A percentile compares a stretch with the other conserved stretches of the same genome.
Conservation (phyloP, 306 rosid species). For the Datisca glomerata region DNA sequence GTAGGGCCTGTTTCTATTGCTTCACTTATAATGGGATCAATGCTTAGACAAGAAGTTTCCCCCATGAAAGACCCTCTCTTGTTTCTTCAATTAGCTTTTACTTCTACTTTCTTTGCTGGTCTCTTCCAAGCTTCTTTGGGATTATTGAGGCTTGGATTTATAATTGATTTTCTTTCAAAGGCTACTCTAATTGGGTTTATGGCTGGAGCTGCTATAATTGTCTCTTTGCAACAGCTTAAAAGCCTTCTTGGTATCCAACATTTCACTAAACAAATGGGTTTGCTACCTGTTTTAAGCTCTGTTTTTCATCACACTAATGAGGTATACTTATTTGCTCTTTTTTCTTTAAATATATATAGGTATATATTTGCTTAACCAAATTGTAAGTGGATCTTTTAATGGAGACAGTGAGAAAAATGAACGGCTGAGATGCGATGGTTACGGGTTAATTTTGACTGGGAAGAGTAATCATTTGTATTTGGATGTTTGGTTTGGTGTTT, state of each 20-base stretch:
- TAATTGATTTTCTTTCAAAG: conserved; percentile 84
- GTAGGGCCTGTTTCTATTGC: conserved; percentile 99
- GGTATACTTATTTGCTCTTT: conserved; percentile 21
- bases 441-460: background rate
- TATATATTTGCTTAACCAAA: background rate
- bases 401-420: background rate
- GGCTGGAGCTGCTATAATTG: conserved; percentile 97
- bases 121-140: conserved; percentile 84
- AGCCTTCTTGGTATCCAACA: conserved; percentile 81
- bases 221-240: conserved; percentile 81
- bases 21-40: conserved; percentile 78
- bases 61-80: conserved; percentile 49
- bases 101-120: conserved; percentile 85
- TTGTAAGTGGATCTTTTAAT: no score
- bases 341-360: background rate
- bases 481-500: background rate
- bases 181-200: conserved; percentile 88
- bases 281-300: conserved; percentile 66
- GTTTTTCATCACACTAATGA: conserved; percentile 52
- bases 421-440: background rate
- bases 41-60: conserved; percentile 74
- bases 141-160: conserved; percentile 78
- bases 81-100: conserved; percentile 74
- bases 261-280: conserved; percentile 62
- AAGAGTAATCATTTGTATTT: background rate